A percentile compares a stretch with the other conserved stretches of the same genome.
phyloP scores from a whole-genome alignment of 495 filamentous ascomycete genomes.

The Aspergillus sclerotioniger region DNA sequence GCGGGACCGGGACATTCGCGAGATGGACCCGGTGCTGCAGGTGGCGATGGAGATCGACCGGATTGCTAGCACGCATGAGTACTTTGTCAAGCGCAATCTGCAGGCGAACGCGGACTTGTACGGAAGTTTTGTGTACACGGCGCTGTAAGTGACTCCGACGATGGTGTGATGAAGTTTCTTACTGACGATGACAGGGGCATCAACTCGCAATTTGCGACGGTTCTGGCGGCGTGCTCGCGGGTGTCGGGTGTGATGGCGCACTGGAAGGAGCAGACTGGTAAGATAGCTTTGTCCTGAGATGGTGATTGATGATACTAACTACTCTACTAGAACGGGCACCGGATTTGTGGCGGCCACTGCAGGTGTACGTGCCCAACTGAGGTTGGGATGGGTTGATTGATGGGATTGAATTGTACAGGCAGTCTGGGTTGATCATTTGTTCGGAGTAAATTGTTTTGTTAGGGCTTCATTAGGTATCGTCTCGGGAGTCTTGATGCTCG shows the following conservation, averaged over 20 bases:
- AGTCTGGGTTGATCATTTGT: neutral
- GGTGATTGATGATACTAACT: neutral
- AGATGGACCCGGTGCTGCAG: conserved; percentile 42
- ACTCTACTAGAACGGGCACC: neutral
- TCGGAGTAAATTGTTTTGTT: neutral
- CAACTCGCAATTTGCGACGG: neutral
- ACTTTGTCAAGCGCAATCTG: conserved; percentile 47
- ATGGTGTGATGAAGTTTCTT: no score
- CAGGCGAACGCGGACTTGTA: conserved; percentile 56
- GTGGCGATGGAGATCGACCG: conserved; percentile 51
- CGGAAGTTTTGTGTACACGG: conserved; percentile 47
- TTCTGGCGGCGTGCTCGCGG: neutral
- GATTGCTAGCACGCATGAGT: conserved; percentile 43
- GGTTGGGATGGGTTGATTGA: neutral
- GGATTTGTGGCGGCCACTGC: neutral
- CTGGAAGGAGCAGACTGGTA: neutral
- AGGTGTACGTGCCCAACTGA: neutral
- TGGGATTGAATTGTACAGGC: neutral
- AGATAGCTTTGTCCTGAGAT: neutral
- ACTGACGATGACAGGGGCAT: neutral
- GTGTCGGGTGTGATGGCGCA: neutral
- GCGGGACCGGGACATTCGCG: conserved; percentile 9
- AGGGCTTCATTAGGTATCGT: no score
- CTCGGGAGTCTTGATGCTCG: no score
- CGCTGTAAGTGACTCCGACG: conserved; percentile 30